phyloP scores from a whole-genome alignment of 1,284 basidiomycete genomes.

The Boletus semigastroideus region DNA sequence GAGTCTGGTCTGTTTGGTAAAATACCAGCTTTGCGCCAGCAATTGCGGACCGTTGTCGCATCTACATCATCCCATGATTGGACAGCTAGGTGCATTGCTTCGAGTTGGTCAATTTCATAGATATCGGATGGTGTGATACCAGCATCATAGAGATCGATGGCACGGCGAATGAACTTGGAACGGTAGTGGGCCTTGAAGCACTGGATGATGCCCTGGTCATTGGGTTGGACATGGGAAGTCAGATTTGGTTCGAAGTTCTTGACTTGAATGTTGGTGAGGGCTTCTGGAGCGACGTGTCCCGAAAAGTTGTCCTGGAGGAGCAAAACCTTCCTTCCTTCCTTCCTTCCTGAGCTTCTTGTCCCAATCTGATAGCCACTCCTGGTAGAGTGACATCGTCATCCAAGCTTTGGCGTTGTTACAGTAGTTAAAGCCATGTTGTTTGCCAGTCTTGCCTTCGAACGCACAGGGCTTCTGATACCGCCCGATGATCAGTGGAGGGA shows the following conservation, averaged over 20 bases:
- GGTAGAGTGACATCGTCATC: slow-evolving; percentile 25
- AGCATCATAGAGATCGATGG: slow-evolving; percentile 23
- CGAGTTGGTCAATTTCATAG: slow-evolving; percentile 37
- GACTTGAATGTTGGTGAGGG: slow-evolving; percentile 1
- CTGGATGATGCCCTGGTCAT: slow-evolving; percentile 4
- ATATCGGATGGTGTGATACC: slow-evolving; percentile 26
- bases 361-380: slow-evolving; percentile 7
- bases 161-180: not conserved
- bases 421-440: slow-evolving; percentile 27
- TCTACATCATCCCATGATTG: slow-evolving; percentile 10
- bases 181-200: slow-evolving; percentile 4
- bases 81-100: slow-evolving; percentile 32
- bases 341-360: not conserved
- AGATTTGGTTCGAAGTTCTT: slow-evolving; percentile 2
- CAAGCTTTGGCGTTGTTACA: slow-evolving; percentile 16
- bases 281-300: not conserved
- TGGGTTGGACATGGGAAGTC: not conserved
- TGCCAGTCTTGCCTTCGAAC: slow-evolving; percentile 19
- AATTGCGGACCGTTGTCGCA: slow-evolving; percentile 8
- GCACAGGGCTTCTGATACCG: slow-evolving; percentile 18
- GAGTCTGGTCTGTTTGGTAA: not conserved
- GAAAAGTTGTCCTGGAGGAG: slow-evolving; percentile 9
- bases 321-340: not conserved
- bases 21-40: slow-evolving; percentile 12
- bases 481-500: slow-evolving; percentile 25